These are phyloP conservation scores for Penicillium aurantiogriseum DNA, from an alignment of 2,329 filamentous ascomycete species.

Conservation along the genomic window DNA sequence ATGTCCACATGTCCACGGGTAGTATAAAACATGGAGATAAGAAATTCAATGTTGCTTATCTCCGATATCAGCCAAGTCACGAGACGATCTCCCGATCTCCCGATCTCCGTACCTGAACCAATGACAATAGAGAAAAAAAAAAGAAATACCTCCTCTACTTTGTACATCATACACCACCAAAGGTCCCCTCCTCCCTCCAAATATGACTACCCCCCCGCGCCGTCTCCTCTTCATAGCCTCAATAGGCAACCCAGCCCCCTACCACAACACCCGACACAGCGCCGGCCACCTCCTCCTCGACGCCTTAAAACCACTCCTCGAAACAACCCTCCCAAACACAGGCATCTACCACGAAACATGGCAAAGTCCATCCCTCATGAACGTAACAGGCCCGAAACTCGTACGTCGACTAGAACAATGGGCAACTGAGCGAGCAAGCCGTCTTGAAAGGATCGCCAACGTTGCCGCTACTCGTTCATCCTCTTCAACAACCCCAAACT, in stretches of 20 bases:
- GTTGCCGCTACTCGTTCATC: neutral
- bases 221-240: constrained; percentile 71
- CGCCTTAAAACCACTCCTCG: constrained; percentile 54
- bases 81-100: constrained; percentile 3
- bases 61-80: neutral
- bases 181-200: neutral
- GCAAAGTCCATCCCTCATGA: constrained; percentile 79
- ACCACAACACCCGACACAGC: constrained; percentile 77
- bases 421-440: constrained; percentile 19
- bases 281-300: constrained; percentile 78
- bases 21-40: constrained; percentile 2
- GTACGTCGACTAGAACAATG: constrained; percentile 60
- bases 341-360: constrained; percentile 49
- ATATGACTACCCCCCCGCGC: constrained; percentile 18
- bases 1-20: no score
- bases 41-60: neutral
- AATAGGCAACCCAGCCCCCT: constrained; percentile 76
- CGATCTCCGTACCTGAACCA: constrained; percentile 2
- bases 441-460: neutral
- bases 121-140: neutral
- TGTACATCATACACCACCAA: neutral
- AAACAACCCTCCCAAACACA: constrained; percentile 41
- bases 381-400: constrained; percentile 72
- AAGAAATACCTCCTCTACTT: neutral
- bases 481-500: neutral